A percentile compares a stretch with the other conserved stretches of the same genome.
These are phyloP conservation scores for Plenodomus tracheiphilus DNA, from an alignment of 2,329 filamentous ascomycete species.

Conservation along the genomic window DNA sequence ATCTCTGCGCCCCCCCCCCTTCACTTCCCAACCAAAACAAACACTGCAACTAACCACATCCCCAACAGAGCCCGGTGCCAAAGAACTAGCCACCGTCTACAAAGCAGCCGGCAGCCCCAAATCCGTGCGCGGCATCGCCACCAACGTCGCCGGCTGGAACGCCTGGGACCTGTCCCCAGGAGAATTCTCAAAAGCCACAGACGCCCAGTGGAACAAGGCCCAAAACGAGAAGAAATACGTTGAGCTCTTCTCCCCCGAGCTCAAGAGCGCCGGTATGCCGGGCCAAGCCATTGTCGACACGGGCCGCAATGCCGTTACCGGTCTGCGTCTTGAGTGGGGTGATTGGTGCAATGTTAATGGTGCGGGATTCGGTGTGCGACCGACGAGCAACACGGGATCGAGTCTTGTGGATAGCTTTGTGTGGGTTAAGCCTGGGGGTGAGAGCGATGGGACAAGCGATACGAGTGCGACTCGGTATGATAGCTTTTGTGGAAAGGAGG, in stretches of 20 bases:
- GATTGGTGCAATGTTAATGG: conserved; percentile 56
- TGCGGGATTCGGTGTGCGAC: conserved; percentile 65
- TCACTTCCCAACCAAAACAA: not conserved
- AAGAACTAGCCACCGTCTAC: conserved; percentile 55
- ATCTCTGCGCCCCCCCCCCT: not conserved
- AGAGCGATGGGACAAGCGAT: conserved; percentile 54
- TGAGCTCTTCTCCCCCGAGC: conserved; percentile 55
- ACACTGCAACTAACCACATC: not conserved
- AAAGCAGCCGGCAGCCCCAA: conserved; percentile 53
- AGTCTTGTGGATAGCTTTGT: conserved; percentile 66
- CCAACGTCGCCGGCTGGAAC: conserved; percentile 65
- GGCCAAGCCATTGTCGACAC: conserved; percentile 61
- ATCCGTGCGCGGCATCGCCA: conserved; percentile 56
- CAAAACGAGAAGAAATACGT: conserved; percentile 60
- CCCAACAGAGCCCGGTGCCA: conserved; percentile 50
- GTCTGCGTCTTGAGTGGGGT: conserved; percentile 59
- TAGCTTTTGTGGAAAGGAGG: conserved; percentile 58
- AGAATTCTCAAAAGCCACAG: conserved; percentile 40
- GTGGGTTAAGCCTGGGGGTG: conserved; percentile 70
- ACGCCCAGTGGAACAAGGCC: conserved; percentile 47
- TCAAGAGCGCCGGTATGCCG: conserved; percentile 54
- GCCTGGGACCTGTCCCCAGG: conserved; percentile 51
- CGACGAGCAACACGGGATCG: conserved; percentile 62
- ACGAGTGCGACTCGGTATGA: conserved; percentile 56
- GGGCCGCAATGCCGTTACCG: conserved; percentile 59